Evolutionary conservation across 345 rosid species (phyloP).

Genomic region (Angophora floribunda): DNA sequence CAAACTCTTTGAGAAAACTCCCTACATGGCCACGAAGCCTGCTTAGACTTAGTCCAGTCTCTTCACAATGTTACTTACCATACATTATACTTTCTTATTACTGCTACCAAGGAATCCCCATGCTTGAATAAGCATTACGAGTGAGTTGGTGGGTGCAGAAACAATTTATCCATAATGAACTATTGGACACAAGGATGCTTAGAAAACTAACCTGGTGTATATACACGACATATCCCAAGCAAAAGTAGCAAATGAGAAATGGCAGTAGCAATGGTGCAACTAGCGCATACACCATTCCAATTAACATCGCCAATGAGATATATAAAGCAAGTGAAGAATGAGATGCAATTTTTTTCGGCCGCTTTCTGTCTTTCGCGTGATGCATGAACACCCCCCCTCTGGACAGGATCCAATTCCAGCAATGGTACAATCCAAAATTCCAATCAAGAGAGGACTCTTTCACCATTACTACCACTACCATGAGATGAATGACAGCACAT

Average conservation of each 20-base stretch:
- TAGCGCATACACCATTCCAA: constrained; percentile 82
- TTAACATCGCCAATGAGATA: constrained; percentile 57
- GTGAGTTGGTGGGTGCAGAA: background rate
- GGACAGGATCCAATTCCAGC: too few species aligned
- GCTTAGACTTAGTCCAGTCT: background rate
- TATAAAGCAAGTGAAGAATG: too few species aligned
- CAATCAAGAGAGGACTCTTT: too few species aligned
- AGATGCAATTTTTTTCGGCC: too few species aligned
- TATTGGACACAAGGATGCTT: background rate
- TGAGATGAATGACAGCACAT: too few species aligned
- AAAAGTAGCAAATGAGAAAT: constrained; percentile 69
- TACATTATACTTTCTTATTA: background rate
- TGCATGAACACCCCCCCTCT: too few species aligned
- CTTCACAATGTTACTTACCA: background rate
- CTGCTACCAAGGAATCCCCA: background rate
- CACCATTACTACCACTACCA: too few species aligned
- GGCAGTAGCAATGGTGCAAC: constrained; percentile 79
- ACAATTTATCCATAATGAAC: background rate
- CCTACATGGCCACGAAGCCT: background rate
- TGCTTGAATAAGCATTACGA: background rate
- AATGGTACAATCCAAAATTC: too few species aligned
- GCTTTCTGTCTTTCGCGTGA: too few species aligned
- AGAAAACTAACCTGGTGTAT: constrained; percentile 55
- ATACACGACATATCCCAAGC: constrained; percentile 67
- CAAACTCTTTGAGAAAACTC: background rate